Evolutionary conservation across 1,284 basidiomycete genomes (phyloP).

Genomic region (Tranzscheliella williamsii): DNA sequence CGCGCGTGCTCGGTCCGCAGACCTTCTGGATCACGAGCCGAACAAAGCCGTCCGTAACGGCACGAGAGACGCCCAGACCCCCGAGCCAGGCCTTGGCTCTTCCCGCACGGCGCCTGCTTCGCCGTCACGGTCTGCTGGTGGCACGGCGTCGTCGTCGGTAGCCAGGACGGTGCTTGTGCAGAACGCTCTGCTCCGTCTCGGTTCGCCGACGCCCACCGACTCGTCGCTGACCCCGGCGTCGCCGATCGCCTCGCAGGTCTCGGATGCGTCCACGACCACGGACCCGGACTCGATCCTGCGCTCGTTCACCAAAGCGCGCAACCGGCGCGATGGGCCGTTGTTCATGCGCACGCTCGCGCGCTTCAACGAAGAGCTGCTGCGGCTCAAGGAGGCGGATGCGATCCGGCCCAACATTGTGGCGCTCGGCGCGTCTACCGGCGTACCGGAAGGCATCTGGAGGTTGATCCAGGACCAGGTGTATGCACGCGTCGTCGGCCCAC

Average conservation of each 20-base stretch:
- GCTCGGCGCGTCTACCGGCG: slow-evolving; percentile 47
- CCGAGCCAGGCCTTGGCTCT: slow-evolving; percentile 14
- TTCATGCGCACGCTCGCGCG: slow-evolving; percentile 64
- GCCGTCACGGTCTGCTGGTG: slow-evolving; percentile 7
- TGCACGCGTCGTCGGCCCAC: slow-evolving; percentile 66
- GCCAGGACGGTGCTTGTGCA: slow-evolving; percentile 17
- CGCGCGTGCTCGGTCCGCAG: slow-evolving; percentile 26
- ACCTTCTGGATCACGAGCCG: slow-evolving; percentile 27
- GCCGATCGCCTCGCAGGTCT: slow-evolving; percentile 15
- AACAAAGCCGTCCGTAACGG: slow-evolving; percentile 7
- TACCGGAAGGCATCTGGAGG: slow-evolving; percentile 63
- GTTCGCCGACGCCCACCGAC: slow-evolving; percentile 12
- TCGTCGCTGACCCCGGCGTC: neutral
- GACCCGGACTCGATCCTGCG: slow-evolving; percentile 63
- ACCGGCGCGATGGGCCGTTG: slow-evolving; percentile 64
- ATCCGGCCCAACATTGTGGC: slow-evolving; percentile 55
- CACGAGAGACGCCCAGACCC: slow-evolving; percentile 4
- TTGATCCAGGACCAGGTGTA: slow-evolving; percentile 66
- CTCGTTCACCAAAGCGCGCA: slow-evolving; percentile 64
- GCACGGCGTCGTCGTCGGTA: slow-evolving; percentile 1
- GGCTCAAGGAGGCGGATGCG: slow-evolving; percentile 59
- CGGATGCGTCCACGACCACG: slow-evolving; percentile 7
- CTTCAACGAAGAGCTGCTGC: slow-evolving; percentile 64
- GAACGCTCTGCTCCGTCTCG: slow-evolving; percentile 8
- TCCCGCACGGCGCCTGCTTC: slow-evolving; percentile 25